phyloP scores from a whole-genome alignment of 176 grass and related monocot species.

The Coix lacrymajobi region DNA sequence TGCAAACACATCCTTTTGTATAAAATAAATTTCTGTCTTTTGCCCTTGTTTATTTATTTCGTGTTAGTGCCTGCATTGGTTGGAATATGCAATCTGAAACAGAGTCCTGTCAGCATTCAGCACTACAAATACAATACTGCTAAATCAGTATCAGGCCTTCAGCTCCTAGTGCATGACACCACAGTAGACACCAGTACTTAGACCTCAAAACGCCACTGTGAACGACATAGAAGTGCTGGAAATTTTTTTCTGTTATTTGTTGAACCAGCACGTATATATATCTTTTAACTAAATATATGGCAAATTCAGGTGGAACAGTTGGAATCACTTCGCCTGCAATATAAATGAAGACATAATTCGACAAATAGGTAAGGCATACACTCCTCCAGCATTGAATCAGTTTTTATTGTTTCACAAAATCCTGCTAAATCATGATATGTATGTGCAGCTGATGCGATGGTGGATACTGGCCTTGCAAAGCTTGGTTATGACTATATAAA shows the following conservation, averaged over 20 bases:
- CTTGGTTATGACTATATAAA: slow-evolving; percentile 43
- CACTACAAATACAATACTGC: not conserved
- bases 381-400: not conserved
- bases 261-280: not conserved
- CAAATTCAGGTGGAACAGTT: slow-evolving; percentile 49
- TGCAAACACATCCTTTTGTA: not conserved
- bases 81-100: not conserved
- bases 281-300: not conserved
- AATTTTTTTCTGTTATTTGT: not conserved
- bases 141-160: not conserved
- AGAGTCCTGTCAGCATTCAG: not conserved
- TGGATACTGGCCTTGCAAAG: slow-evolving; percentile 35
- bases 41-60: not conserved
- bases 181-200: not conserved
- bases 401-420: not conserved
- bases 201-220: not conserved
- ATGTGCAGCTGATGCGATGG: slow-evolving; percentile 48
- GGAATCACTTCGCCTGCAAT: slow-evolving; percentile 38
- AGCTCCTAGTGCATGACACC: not conserved
- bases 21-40: not conserved
- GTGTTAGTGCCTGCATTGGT: not conserved
- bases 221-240: not conserved
- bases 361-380: slow-evolving; percentile 5
- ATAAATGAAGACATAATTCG: slow-evolving; percentile 32
- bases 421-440: not conserved